Percentiles rank a stretch among this genome's conserved stretches.
Evolutionary conservation across 2,329 filamentous ascomycete genomes (phyloP).

Genomic region (Bipolaris bicolor): DNA sequence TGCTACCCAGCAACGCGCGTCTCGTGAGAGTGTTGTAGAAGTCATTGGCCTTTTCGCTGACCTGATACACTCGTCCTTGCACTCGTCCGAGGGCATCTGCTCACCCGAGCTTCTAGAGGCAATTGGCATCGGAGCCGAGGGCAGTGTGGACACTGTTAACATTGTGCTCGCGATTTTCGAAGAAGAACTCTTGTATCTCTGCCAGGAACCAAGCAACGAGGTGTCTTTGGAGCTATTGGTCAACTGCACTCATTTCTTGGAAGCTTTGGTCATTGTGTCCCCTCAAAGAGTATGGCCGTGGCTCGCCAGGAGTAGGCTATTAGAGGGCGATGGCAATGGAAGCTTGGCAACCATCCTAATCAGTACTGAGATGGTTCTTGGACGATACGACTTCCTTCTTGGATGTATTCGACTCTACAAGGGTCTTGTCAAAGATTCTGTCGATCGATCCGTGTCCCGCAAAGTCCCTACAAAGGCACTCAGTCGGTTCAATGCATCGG

Average conservation of each 20-base stretch:
- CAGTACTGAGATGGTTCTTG: conserved; percentile 78
- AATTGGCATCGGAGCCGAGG: conserved; percentile 51
- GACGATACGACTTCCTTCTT: conserved; percentile 77
- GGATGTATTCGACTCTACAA: conserved; percentile 77
- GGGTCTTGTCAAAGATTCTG: conserved; percentile 75
- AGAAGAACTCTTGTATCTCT: conserved; percentile 60
- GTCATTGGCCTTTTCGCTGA: conserved; percentile 76
- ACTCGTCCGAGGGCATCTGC: conserved; percentile 34
- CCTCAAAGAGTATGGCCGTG: conserved; percentile 91
- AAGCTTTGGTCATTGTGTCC: conserved; percentile 71
- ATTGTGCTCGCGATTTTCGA: conserved; percentile 88
- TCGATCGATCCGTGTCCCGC: conserved; percentile 71
- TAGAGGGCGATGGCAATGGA: conserved; percentile 77
- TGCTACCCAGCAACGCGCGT: conserved; percentile 55
- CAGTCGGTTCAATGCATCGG: conserved; percentile 55
- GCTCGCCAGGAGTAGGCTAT: conserved; percentile 77
- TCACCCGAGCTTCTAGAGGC: conserved; percentile 38
- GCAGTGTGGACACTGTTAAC: conserved; percentile 74
- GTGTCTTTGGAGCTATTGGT: conserved; percentile 71
- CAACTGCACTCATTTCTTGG: conserved; percentile 80
- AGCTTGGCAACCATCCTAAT: conserved; percentile 79
- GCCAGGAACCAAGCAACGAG: conserved; percentile 62
- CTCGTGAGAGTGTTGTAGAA: conserved; percentile 70
- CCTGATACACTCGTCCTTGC: conserved; percentile 60
- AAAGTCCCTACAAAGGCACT: conserved; percentile 62